Evolutionary conservation across 2,329 filamentous ascomycete species (phyloP), one percentile per base, ranked within the genome.

Genomic region (Pseudogymnoascus sp.): DNA sequence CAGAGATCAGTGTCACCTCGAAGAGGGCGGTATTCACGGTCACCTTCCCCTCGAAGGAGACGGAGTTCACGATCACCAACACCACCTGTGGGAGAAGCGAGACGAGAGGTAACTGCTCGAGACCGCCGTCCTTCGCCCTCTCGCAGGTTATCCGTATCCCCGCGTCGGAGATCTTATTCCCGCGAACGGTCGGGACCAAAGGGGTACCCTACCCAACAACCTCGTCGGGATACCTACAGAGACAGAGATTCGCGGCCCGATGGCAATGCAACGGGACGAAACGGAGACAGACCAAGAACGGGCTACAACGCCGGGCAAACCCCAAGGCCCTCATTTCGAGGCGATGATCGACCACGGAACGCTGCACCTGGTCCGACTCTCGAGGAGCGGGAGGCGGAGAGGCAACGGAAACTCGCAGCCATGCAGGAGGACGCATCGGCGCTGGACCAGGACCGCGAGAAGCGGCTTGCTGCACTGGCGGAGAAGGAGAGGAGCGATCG

Each of bases 381-480:
- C 62, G 66, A 69, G 14, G 74, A 75, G 3, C 74, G 72, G 5
- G 81, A 81, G 18, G 82, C 84, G 21, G 85, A 88, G 66, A 80
- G 81, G n/a, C 84, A 85, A 11, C 81, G 82, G 23, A 90, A 85
- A 72, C 75, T 91, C 16, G 88, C 86, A 14, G 86, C 85, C 7
- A 91, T 92, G 89, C 87, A 90, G 72, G 81, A 82, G 16, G 87
- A 85, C 28, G 89, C 89, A 4, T 81, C 80, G 1, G 84, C 88
- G 10, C 78, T 95, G 59, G 89, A 93, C 69, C 72, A 78, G n/a
- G 86, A 89, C 68, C 85, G 91, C 33, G 83, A 84, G 67, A 80
- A 82, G 64, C 83, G 91, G 23, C 77, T 95, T 8, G 83, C 84
- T 0, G 84, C 84, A 1, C 76, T 92, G 16, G 85, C 84, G 23